These are phyloP conservation scores for Kwoniella newhampshirensis DNA, from an alignment of 768 basidiomycete species.

Conservation along the genomic window DNA sequence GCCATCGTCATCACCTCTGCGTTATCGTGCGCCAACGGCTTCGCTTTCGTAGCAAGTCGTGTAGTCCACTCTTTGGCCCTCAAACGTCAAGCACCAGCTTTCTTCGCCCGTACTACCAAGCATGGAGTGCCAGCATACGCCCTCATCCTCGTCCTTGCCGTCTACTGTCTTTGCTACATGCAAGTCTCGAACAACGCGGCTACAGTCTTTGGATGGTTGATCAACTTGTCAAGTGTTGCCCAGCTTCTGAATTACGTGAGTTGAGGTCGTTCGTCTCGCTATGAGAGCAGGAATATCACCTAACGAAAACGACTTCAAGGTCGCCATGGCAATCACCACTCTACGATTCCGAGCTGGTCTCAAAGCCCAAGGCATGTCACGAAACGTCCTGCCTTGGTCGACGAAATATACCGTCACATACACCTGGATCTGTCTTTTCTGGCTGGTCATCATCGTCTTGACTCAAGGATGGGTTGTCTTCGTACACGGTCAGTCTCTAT, in stretches of 20 bases:
- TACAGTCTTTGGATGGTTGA: slow-evolving; percentile 12
- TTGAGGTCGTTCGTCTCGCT: too few relatives aligned
- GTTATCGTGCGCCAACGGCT: slow-evolving; percentile 46
- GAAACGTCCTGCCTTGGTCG: slow-evolving; percentile 7
- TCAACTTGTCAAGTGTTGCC: slow-evolving; percentile 15
- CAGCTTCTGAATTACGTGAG: slow-evolving; percentile 11
- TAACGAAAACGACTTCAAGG: too few relatives aligned
- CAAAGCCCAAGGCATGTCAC: slow-evolving; percentile 4
- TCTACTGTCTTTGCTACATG: slow-evolving; percentile 13
- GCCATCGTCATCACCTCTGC: slow-evolving; percentile 42
- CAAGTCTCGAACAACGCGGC: slow-evolving; percentile 9
- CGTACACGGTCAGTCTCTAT: background rate
- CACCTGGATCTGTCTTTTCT: slow-evolving; percentile 8
- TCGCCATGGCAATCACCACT: slow-evolving; percentile 6
- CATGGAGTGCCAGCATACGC: slow-evolving; percentile 12
- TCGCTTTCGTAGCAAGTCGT: slow-evolving; percentile 41
- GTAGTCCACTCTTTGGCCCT: slow-evolving; percentile 11
- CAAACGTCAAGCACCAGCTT: slow-evolving; percentile 8
- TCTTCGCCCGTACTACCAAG: slow-evolving; percentile 10
- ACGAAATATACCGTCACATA: slow-evolving; percentile 8
- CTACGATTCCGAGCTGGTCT: slow-evolving; percentile 12
- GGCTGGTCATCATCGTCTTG: slow-evolving; percentile 3
- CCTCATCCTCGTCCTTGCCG: background rate
- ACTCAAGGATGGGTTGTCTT: slow-evolving; percentile 11
- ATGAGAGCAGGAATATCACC: too few relatives aligned